phyloP scores from a whole-genome alignment of 2,329 filamentous ascomycete genomes.

The Penicillium aurantiogriseum region DNA sequence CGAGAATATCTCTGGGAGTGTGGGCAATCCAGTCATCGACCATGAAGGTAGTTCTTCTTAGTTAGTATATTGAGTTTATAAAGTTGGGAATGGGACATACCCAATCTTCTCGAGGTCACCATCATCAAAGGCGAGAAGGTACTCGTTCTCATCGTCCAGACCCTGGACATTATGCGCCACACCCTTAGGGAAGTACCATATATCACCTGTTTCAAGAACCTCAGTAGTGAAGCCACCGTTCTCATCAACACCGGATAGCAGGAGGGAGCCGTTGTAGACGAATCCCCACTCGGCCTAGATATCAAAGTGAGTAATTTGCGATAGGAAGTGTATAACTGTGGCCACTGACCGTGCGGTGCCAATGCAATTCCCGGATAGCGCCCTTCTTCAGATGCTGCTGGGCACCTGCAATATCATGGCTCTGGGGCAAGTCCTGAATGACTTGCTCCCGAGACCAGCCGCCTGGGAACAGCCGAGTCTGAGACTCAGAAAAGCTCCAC shows the following conservation, averaged over 20 bases:
- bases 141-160: slow-evolving; percentile 66
- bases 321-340: neutral
- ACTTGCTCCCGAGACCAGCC: slow-evolving; percentile 68
- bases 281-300: slow-evolving; percentile 65
- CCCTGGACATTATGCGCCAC: slow-evolving; percentile 61
- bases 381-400: slow-evolving; percentile 68
- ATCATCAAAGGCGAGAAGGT: slow-evolving; percentile 65
- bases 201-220: slow-evolving; percentile 60
- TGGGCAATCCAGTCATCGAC: slow-evolving; percentile 69
- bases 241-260: slow-evolving; percentile 63
- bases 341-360: slow-evolving; percentile 61
- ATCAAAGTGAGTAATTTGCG: neutral
- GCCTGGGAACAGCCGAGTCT: slow-evolving; percentile 60
- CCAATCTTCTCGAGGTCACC: slow-evolving; percentile 64
- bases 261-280: slow-evolving; percentile 57
- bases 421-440: slow-evolving; percentile 63
- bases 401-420: slow-evolving; percentile 65
- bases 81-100: slow-evolving; percentile 34
- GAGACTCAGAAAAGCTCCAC: slow-evolving; percentile 68
- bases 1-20: slow-evolving; percentile 62
- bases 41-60: slow-evolving; percentile 64
- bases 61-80: neutral
- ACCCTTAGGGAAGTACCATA: slow-evolving; percentile 69
- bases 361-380: slow-evolving; percentile 64
- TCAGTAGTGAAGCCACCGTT: slow-evolving; percentile 54